Conservation (phyloP, 176 grass and related monocot species). For the Ensete glaucum region DNA sequence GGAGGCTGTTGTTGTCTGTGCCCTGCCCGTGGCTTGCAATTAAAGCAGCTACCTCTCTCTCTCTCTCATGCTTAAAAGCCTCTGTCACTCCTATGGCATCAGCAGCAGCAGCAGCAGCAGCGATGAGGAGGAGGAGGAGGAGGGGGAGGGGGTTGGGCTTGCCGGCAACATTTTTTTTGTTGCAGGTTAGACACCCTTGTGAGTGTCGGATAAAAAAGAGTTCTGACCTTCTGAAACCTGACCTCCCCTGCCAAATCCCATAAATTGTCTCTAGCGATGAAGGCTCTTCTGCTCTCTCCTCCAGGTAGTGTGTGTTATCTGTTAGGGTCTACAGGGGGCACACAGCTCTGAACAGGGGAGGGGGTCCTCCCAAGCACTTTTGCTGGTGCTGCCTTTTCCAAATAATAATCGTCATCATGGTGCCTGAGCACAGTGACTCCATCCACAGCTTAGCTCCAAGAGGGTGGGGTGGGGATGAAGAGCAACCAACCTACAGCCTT, state of each 20-base stretch:
- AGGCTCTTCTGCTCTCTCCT: neutral
- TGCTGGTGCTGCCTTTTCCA: neutral
- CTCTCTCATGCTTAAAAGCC: too few species aligned
- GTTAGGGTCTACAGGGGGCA: neutral
- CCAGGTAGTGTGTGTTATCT: neutral
- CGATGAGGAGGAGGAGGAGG: too few species aligned
- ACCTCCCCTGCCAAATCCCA: neutral
- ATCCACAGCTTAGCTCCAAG: neutral
- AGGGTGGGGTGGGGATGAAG: too few species aligned
- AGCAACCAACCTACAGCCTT: too few species aligned
- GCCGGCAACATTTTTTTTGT: neutral
- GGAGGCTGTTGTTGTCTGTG: too few species aligned
- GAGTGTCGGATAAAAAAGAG: neutral
- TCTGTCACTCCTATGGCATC: neutral
- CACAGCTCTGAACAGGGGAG: too few species aligned
- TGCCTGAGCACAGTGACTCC: neutral
- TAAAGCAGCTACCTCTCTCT: neutral
- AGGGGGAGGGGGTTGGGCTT: neutral
- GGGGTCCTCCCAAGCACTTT: neutral
- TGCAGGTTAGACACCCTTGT: neutral
- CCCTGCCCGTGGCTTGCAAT: neutral
- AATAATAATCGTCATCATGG: too few species aligned
- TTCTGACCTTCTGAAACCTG: neutral
- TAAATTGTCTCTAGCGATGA: neutral
- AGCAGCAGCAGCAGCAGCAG: too few species aligned